A percentile compares a stretch with the other conserved stretches of the same genome.
Evolutionary conservation across 2,329 filamentous ascomycete genomes (phyloP).

Genomic region (Raffaelea albimanens): DNA sequence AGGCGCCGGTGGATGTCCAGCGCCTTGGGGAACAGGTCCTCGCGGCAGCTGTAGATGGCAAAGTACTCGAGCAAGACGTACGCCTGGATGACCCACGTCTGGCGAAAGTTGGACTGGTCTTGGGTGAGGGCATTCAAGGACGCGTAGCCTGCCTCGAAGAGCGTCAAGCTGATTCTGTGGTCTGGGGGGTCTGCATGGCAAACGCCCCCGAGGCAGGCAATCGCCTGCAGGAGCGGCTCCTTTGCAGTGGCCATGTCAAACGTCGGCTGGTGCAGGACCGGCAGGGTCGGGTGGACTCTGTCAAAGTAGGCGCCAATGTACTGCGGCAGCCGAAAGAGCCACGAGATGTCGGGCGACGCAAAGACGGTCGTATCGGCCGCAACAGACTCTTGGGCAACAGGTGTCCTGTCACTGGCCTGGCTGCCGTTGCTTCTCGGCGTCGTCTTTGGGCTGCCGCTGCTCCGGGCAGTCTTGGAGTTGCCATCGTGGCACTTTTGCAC

Average conservation of each 20-base stretch:
- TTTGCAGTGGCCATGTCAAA: neutral
- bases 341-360: neutral
- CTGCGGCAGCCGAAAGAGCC: neutral
- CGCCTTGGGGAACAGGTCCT: neutral
- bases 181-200: neutral
- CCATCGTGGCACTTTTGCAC: neutral
- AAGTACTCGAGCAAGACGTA: neutral
- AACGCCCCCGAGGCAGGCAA: neutral
- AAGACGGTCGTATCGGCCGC: neutral
- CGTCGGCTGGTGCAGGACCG: neutral
- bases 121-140: neutral
- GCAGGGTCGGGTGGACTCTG: neutral
- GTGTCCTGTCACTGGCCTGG: neutral
- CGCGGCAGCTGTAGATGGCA: neutral
- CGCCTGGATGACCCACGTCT: neutral
- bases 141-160: neutral
- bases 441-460: too few species aligned
- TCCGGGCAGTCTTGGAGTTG: neutral
- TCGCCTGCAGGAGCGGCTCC: conserved; percentile 1
- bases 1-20: neutral
- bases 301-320: conserved; percentile 1
- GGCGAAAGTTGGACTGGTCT: neutral
- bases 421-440: neutral
- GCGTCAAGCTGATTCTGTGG: neutral
- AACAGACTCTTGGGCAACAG: neutral